Evolutionary conservation across 345 rosid genomes (phyloP).

Genomic region (Eucalyptus paniculata): DNA sequence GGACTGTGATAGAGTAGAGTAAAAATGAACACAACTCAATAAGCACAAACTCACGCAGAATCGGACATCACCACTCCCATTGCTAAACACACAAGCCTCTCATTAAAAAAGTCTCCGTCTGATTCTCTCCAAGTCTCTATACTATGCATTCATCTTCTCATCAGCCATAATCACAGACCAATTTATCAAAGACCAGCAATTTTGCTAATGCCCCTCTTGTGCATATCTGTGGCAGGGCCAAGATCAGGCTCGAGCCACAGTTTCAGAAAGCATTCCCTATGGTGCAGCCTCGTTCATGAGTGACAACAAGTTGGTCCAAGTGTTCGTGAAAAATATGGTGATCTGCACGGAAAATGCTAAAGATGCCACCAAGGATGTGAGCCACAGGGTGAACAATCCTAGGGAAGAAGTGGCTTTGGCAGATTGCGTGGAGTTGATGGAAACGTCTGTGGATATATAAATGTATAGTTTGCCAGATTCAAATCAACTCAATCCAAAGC

Average conservation of each 20-base stretch:
- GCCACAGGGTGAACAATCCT: constrained; percentile 11
- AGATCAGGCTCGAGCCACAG: constrained; percentile 15
- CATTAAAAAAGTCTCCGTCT: constrained; percentile 1
- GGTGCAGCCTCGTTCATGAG: not conserved
- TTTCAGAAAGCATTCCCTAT: constrained; percentile 16
- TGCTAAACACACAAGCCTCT: constrained; percentile 18
- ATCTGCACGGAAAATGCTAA: constrained; percentile 2
- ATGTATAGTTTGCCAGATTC: not conserved
- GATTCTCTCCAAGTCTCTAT: constrained; percentile 5
- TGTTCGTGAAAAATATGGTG: constrained; percentile 17
- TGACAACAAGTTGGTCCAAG: constrained; percentile 14
- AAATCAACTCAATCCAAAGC: not conserved
- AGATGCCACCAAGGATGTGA: not conserved
- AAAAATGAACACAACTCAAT: not conserved
- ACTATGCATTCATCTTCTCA: constrained; percentile 8
- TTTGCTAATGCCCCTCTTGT: not conserved
- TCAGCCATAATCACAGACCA: constrained; percentile 3
- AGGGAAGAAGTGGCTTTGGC: constrained; percentile 15
- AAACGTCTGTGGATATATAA: constrained; percentile 28
- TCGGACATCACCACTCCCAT: constrained; percentile 25
- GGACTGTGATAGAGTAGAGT: not conserved
- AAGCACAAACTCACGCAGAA: not conserved
- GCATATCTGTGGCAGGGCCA: constrained; percentile 24
- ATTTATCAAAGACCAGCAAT: not conserved
- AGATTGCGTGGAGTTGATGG: constrained; percentile 53